Evolutionary conservation across 805 yeast genomes (phyloP), one percentile per base, ranked within the genome.

Genomic region (Wilhelminamyces savonicus): DNA sequence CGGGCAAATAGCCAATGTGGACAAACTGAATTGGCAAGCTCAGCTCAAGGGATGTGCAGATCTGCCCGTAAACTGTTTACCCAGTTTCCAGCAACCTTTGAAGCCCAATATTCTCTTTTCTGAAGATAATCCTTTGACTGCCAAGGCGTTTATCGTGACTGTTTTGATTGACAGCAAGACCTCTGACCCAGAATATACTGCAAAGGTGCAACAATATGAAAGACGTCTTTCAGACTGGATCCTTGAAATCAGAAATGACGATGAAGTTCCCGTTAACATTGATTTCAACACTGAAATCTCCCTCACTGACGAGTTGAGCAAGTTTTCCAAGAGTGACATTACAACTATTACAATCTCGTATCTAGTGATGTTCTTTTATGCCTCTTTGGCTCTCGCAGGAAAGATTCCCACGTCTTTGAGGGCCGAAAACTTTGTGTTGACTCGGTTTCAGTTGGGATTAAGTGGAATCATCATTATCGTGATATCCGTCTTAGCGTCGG

Each of bases 41-140:
- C 60, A 70, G 30, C 48, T 90, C 8, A 46, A 62, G 30, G 48
- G 56, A 3, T 90, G 98, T 50, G 69, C 92, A 0, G 63, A 69
- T 13, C 74, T 85, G 1, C 97, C 97, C 0, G 97, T 90, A 2
- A 79, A 74, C 39, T 90, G 98, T 50, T 59, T 90, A 23, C 97
- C 98, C 0, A 57, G 78, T 0, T 90, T 88, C 56, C 95, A 85
- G 47, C 97, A 87, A 51, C 97, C 97, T 0, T 62, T 90, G 38
- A 81, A 78, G 42, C 73, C 76, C 16, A 74, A 78, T 30, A 42
- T 86, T 13, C 51, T 90, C 4, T 84, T 90, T 54, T 50, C 57
- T 4, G 63, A 59, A 17, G 66, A 59, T 4, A 66, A 74, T 42
- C 70, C 79, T 1, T 51, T 82, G 15, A 53, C 72, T 0, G 67